Base-by-base conservation (phyloP, 2,329 filamentous ascomycete genomes). In the Blastomyces gilchristii region DNA sequence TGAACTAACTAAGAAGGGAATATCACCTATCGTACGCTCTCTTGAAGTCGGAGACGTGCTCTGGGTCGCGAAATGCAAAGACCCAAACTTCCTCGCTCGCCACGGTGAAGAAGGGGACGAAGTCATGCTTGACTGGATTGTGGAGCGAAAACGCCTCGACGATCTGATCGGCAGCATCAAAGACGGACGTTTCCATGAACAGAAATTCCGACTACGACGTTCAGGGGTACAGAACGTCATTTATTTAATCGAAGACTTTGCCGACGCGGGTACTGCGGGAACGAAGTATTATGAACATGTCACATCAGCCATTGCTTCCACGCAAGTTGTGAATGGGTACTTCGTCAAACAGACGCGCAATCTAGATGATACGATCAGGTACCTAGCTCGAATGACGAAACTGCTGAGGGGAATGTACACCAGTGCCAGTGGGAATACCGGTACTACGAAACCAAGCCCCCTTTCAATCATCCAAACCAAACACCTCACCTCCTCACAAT, bases 81-180 rank as follows among this genome's bases (percentile, higher is more conserved):
- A 89, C 64, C 76, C 84, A 0, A 74, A 74, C 11, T 78, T 85
- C 37, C 79, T 90, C 5, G 69, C 79, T 1, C 78, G 77, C 4
- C 77, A 83, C 60, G 87, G 87, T 14, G 78, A 79, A 64, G 77
- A 78, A 71, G 74, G 74, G 16, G 85, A 87, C 18, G 89, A 92
- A 72, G 75, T 93, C 14, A 84, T 91, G 57, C 79, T 94, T 4
- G 89, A 93, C 73, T 90, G 87, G 81, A 89, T 94, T 54, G 83
- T 91, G 1, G 90, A 94, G 75, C 82, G 90, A 65, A 94, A 94
- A 72, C 82, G 90, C 9, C 81, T 92, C 0, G 89, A 93, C 70
- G 90, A 94, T 72, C 77, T 94, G 57, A 82, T 93, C n/a, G 79
- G 82, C 60, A 91, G 88, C 65, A 90, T 94, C 75, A 91, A 89